Evolutionary conservation across 805 yeast species (phyloP), one percentile per base, ranked within the genome.

Genomic region (Suhomyces canberraensis): DNA sequence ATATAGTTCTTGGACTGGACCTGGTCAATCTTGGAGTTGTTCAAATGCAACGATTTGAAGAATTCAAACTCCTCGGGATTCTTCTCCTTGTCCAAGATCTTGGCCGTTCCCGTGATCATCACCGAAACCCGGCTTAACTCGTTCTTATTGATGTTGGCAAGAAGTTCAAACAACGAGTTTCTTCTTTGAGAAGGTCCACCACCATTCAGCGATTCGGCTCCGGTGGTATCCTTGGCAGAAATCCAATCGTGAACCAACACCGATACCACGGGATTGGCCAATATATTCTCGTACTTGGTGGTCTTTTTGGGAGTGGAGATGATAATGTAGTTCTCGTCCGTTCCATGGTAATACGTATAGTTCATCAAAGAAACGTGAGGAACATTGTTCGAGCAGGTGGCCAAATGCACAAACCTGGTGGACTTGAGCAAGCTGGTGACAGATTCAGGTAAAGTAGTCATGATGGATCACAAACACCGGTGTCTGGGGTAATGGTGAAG

Each of bases 341-440:
- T 61, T 16, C 58, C 61, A 31, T 61, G 60, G 38, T 65, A 68
- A 55, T 79, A 86, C 3, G 90, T 80, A 60, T 86, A 91, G 61
- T 87, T 91, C 98, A 91, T 91, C 45, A 91, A 70, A 14, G 93
- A 77, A 3, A 89, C 95, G 42, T 90, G 93, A 4, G 98, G 98
- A 30, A 78, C 60, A 48, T 82, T 71, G 29, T 85, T 73, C 35
- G 69, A 66, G 41, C 88, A 76, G 2, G 98, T 91, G 2, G 91
- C 97, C 31, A 90, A 69, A 58, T 90, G 97, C 26, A 90, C 78
- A 57, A 78, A 84, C 44, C 81, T 74, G 8, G 87, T 81, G 11
- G 75, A 69, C 41, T 77, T 69, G 25, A 84, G 67, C 25, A 84
- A 62, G 9, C 45, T 54, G 29, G 55, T 52, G 2, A 66, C 72